These are phyloP conservation scores for Neoboletus magnificus DNA, from an alignment of 768 basidiomycete genomes.

Conservation along the genomic window DNA sequence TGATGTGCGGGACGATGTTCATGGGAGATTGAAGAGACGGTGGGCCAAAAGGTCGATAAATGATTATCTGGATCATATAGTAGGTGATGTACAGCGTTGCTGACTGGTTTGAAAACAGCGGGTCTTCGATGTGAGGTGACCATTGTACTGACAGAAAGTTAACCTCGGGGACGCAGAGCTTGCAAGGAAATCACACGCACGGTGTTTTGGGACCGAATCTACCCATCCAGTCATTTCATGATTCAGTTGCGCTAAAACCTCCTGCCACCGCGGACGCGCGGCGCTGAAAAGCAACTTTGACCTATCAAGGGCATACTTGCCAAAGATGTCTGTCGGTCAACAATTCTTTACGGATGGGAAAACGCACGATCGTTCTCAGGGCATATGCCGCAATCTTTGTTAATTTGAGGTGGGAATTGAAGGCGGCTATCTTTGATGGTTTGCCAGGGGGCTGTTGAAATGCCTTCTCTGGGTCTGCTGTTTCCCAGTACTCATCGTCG, in stretches of 20 bases:
- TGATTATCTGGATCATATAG: conserved; percentile 59
- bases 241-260: conserved; percentile 65
- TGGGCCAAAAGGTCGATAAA: conserved; percentile 68
- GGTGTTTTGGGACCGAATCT: conserved; percentile 62
- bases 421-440: conserved; percentile 56
- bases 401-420: conserved; percentile 63
- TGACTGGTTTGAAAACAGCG: conserved; percentile 52
- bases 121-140: conserved; percentile 50
- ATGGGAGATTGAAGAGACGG: conserved; percentile 30
- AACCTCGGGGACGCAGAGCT: background rate
- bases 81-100: conserved; percentile 56
- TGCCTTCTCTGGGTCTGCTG: conserved; percentile 41
- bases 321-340: conserved; percentile 3
- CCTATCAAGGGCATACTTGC: conserved; percentile 68
- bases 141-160: conserved; percentile 45
- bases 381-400: conserved; percentile 68
- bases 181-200: conserved; percentile 38
- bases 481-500: conserved; percentile 78
- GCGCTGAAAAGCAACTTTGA: conserved; percentile 52
- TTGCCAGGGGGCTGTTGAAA: conserved; percentile 68
- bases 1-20: conserved; percentile 24
- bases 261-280: conserved; percentile 50
- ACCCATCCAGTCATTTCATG: conserved; percentile 71
- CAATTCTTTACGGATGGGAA: background rate
- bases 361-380: conserved; percentile 61